Conservation (phyloP, 2,329 filamentous ascomycete genomes). For the Fusarium sp. region DNA sequence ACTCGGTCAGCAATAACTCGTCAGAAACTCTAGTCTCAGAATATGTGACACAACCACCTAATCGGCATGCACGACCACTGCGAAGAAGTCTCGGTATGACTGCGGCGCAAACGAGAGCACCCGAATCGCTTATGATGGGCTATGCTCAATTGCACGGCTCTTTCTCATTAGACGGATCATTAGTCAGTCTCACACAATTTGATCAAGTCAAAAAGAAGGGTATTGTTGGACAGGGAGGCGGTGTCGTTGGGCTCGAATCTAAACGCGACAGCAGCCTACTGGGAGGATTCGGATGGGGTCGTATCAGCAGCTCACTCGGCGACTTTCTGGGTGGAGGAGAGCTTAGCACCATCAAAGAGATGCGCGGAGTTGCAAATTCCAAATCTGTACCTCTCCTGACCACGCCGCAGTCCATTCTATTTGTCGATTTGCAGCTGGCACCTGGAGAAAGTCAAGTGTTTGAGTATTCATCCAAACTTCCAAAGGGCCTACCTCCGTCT, state of each 20-base stretch:
- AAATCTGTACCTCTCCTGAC: slow-evolving; percentile 92
- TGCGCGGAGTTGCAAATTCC: slow-evolving; percentile 87
- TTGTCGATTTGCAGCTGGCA: slow-evolving; percentile 88
- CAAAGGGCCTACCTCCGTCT: slow-evolving; percentile 88
- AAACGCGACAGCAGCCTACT: slow-evolving; percentile 84
- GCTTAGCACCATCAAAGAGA: slow-evolving; percentile 93
- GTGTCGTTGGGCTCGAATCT: slow-evolving; percentile 82
- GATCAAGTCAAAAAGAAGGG: slow-evolving; percentile 97
- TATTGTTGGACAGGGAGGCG: slow-evolving; percentile 86
- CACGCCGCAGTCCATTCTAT: slow-evolving; percentile 93
- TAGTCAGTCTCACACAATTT: slow-evolving; percentile 89
- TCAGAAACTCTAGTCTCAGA: slow-evolving; percentile 93
- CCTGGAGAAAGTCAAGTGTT: slow-evolving; percentile 91
- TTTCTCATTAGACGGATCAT: slow-evolving; percentile 89
- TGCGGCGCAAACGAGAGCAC: slow-evolving; percentile 59
- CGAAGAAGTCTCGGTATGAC: slow-evolving; percentile 60
- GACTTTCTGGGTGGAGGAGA: slow-evolving; percentile 88
- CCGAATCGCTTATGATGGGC: slow-evolving; percentile 95
- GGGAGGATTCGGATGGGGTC: slow-evolving; percentile 87
- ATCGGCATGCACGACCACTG: slow-evolving; percentile 54
- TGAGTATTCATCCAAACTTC: slow-evolving; percentile 86
- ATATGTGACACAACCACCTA: slow-evolving; percentile 70
- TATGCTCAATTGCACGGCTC: slow-evolving; percentile 94
- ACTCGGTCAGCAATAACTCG: slow-evolving; percentile 93
- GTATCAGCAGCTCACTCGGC: slow-evolving; percentile 86